Evolutionary conservation across 2,329 filamentous ascomycete species (phyloP), one percentile per base, ranked within the genome.

Genomic region (Teratosphaeriaceae sp.): DNA sequence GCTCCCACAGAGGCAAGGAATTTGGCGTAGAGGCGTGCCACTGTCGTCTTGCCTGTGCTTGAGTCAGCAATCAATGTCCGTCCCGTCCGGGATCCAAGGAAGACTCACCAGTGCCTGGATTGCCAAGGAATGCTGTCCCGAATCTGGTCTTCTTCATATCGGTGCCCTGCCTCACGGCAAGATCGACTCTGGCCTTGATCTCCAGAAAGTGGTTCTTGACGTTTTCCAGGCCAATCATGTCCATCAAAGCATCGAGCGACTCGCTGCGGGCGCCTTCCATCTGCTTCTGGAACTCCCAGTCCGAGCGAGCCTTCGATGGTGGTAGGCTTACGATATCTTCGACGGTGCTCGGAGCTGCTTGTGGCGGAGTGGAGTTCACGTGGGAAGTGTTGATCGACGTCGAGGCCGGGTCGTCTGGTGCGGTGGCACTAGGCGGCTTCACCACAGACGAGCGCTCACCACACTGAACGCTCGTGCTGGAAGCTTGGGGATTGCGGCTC

Each of bases 21-120:
- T 5, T 77, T 71, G 0, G 76, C 81, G 44, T 86, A 88, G 0
- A 84, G 63, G 0, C 84, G 72, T 0, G 85, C 85, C 0, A 89
- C 80, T 0, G 85, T 89, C 0, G 85, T 90, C 66, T 88, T 88
- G 0, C 79, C 77, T 73, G 26, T 16, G 11, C 3, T 31, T 33
- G 19, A 12, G 22, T 42, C 19, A 42, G 29, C 33, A 15, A 35
- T 26, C 27, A n/a, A n/a, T n/a, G n/a, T n/a, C n/a, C n/a, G 30
- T 55, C 23, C 55, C 12, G 7, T 7, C 30, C 9, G 16, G 30
- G 15, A 34, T 15, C n/a, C n/a, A 9, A n/a, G 6, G 11, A 9
- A 40, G n/a, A n/a, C 35, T 23, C 63, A 76, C 82, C 83, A 44
- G 84, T 88, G 3, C 85, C 85, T 0, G 85, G 84, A 52, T 88